Evolutionary conservation across 2,329 filamentous ascomycete genomes (phyloP), one percentile per base, ranked within the genome.

Genomic region (Didymella segeticola): DNA sequence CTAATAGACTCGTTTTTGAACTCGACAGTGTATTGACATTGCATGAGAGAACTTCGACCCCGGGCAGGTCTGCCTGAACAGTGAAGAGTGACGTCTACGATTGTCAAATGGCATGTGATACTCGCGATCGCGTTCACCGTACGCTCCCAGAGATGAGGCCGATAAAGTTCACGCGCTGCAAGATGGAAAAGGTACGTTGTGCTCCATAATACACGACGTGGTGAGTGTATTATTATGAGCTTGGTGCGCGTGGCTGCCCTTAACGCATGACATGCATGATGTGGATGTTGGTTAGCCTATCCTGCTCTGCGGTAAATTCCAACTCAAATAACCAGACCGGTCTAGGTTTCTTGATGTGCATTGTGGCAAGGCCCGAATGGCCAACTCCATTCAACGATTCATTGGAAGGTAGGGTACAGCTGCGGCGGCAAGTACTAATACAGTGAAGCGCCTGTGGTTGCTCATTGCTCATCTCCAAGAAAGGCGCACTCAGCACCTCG

Each of bases 1-100:
- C 59, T 74, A 75, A 75, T 74, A 57, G 64, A 72, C 66, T 64
- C 38, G 62, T 62, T 43, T 23, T n/a, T 22, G 33, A 15, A 14
- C 8, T 33, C 39, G 22, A 34, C 33, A 26, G 19, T 9, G 14
- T 47, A 5, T 10, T 45, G 23, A 33, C 33, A 22, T 43, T 19
- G 26, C 26, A 30, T 56, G 38, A 47, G 11, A 17, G 23, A 12
- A 31, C 33, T 19, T 37, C n/a, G n/a, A n/a, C n/a, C n/a, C n/a
- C n/a, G n/a, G n/a, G n/a, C n/a, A n/a, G n/a, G n/a, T n/a, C n/a
- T n/a, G n/a, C n/a, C n/a, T n/a, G n/a, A n/a, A n/a, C n/a, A n/a
- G n/a, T n/a, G n/a, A n/a, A n/a, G n/a, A n/a, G n/a, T 38, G 20
- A 19, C 26, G 45, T 29, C 19, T 30, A 6, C n/a, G 22, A 43